Evolutionary conservation across 1,139 yeast species (phyloP), one percentile per base, ranked within the genome.

Genomic region (Diutina pseudorugosa): DNA sequence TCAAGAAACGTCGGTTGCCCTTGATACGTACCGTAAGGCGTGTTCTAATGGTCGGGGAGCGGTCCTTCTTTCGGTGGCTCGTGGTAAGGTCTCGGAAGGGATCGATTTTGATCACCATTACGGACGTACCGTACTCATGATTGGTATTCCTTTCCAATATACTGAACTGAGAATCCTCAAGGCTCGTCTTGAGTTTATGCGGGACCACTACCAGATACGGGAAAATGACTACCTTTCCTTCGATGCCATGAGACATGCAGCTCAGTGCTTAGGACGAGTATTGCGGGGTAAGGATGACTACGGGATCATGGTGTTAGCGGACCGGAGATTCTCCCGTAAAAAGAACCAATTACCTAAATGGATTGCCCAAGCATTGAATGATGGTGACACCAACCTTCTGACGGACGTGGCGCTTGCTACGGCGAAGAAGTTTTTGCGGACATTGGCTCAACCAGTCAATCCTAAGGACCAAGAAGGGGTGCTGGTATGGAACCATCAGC

Each of bases 201-300:
- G 98, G 60, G 98, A 93, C 64, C 91, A 90, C 63, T 91, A 81
- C 63, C 95, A 89, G 60, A 93, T 93, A 53, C 77, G 89, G 57
- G 98, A 93, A 62, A 91, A 89, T 63, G 98, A 94, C 62, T 93
- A 93, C 63, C 68, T 93, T 49, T 90, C 98, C 21, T 93, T 93
- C 76, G 99, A 93, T 69, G 99, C 99, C 36, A 94, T 93, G 98
- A 81, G 99, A 64, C 99, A 93, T 71, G 99, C 98, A 2, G 98
- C 99, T 0, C 99, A 93, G 68, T 93, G 99, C 69, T 70, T 93
- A 61, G 99, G 99, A 14, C 80, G 99, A 64, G 98, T 93, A 53
- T 72, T 93, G 59, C 81, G 99, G 71, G 98, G 99, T 57, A 93
- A 93, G 64, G 97, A 93, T 64, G 99, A 93, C 69, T 93, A 94